A percentile compares a stretch with the other conserved stretches of the same genome.
phyloP scores from a whole-genome alignment of 306 rosid genomes.

The Coriaria nepalensis region DNA sequence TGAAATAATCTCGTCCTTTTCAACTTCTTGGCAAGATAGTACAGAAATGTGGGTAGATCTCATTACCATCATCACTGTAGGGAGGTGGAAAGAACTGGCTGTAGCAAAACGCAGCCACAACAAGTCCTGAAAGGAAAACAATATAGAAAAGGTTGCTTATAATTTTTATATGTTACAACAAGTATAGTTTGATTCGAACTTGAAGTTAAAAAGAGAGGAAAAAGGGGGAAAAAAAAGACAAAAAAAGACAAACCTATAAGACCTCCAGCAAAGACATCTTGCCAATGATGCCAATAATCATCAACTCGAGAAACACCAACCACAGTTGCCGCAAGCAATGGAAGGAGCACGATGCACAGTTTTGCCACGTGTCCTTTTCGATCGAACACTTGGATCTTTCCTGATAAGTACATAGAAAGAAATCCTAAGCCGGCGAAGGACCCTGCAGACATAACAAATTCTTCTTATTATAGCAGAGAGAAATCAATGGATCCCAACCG shows the following conservation, averaged over 20 bases:
- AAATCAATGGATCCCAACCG: neutral
- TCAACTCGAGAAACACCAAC: slow-evolving; percentile 75
- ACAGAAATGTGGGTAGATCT: neutral
- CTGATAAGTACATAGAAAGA: slow-evolving; percentile 60
- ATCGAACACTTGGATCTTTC: slow-evolving; percentile 76
- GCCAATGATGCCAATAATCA: slow-evolving; percentile 99
- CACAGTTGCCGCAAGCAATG: slow-evolving; percentile 60
- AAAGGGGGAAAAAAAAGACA: too few species aligned
- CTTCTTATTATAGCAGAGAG: slow-evolving; percentile 7
- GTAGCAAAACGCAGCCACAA: slow-evolving; percentile 71
- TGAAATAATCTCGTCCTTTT: too few species aligned
- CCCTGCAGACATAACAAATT: slow-evolving; percentile 31
- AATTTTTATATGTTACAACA: neutral
- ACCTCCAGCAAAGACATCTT: slow-evolving; percentile 78
- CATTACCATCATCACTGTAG: slow-evolving; percentile 41
- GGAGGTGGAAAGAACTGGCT: slow-evolving; percentile 80
- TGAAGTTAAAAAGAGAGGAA: too few species aligned
- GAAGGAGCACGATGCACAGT: slow-evolving; percentile 61
- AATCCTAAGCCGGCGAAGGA: slow-evolving; percentile 89
- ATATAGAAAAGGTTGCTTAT: neutral
- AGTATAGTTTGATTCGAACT: too few species aligned
- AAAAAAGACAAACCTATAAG: slow-evolving; percentile 37
- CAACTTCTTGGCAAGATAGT: neutral
- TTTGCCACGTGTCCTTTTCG: slow-evolving; percentile 68
- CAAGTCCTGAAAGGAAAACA: slow-evolving; percentile 44